These are phyloP conservation scores for Naganishia sp. DNA, from an alignment of 1,284 basidiomycete species.

Conservation along the genomic window DNA sequence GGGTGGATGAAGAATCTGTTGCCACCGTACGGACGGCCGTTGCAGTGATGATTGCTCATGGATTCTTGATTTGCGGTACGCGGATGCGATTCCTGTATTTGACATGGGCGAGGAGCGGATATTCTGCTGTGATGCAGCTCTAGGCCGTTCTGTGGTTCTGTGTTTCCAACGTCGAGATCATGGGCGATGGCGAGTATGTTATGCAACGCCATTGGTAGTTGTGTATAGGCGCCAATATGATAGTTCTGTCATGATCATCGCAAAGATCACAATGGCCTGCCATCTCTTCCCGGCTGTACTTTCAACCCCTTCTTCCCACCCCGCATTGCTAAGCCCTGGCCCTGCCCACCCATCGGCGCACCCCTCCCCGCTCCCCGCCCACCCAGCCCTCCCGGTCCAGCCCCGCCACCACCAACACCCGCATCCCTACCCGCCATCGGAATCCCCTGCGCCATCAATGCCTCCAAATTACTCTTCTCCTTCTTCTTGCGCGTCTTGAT, in stretches of 20 bases:
- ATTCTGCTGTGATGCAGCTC: no score
- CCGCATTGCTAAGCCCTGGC: constrained; percentile 12
- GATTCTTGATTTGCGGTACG: no score
- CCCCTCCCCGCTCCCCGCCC: constrained; percentile 7
- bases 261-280: constrained; percentile 8
- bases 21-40: constrained; percentile 15
- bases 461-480: constrained; percentile 33
- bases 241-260: no score
- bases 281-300: constrained; percentile 15
- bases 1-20: constrained; percentile 18
- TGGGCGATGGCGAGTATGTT: no score
- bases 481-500: constrained; percentile 37
- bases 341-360: constrained; percentile 21
- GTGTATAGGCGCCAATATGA: no score
- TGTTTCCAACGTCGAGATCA: no score
- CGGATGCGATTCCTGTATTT: no score
- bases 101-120: no score
- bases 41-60: no score
- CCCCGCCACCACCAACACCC: constrained; percentile 19
- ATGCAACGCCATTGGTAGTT: no score
- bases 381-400: constrained; percentile 1
- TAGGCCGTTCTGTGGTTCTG: no score
- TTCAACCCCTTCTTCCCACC: constrained; percentile 21
- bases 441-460: constrained; percentile 32
- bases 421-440: constrained; percentile 7